phyloP scores from a whole-genome alignment of 306 rosid species.

The Cicer chorassanicum region DNA sequence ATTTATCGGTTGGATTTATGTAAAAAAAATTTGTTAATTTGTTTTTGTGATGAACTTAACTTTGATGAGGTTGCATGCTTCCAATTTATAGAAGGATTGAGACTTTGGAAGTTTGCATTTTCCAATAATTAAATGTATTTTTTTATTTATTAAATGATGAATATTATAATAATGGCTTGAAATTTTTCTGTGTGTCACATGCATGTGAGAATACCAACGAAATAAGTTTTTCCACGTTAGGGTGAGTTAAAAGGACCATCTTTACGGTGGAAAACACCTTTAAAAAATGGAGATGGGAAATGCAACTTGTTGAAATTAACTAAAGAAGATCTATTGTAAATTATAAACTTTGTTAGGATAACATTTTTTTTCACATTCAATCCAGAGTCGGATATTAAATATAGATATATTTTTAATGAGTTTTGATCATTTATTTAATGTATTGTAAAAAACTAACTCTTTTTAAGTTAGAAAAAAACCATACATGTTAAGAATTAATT shows the following conservation, averaged over 20 bases:
- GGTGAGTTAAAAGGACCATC: conserved; percentile 36
- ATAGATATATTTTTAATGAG: too few species aligned
- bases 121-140: conserved; percentile 13
- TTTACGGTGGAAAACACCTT: conserved; percentile 29
- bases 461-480: too few species aligned
- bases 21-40: not conserved
- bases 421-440: too few species aligned
- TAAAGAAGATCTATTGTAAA: conserved; percentile 1
- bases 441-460: too few species aligned
- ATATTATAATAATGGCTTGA: conserved; percentile 34
- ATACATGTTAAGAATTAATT: too few species aligned
- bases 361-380: not conserved
- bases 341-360: not conserved
- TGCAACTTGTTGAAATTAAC: conserved; percentile 29
- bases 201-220: conserved; percentile 34
- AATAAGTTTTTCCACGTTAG: conserved; percentile 29
- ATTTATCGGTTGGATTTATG: not conserved
- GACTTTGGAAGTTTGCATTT: conserved; percentile 11
- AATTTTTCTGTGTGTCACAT: conserved; percentile 36
- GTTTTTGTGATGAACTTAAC: not conserved
- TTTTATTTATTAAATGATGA: not conserved
- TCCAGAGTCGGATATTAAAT: too few species aligned
- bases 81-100: conserved; percentile 57
- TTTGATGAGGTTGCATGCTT: conserved; percentile 25
- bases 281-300: conserved; percentile 2